Base-by-base conservation (phyloP, 2,329 filamentous ascomycete species). In the Rosellinia necatrix region DNA sequence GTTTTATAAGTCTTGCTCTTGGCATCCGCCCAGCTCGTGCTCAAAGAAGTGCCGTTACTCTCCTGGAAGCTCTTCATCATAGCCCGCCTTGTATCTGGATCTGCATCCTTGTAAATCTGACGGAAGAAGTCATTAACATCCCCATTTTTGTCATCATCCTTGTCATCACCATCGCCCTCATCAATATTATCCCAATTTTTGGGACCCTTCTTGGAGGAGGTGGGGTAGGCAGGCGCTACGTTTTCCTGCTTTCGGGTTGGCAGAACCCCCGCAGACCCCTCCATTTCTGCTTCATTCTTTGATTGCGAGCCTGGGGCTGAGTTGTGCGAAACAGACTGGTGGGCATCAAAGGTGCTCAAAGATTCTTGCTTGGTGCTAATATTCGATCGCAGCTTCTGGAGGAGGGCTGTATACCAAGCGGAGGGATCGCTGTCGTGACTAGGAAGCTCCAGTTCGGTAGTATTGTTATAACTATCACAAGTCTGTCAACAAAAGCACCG, bases 61-160 rank as follows among this genome's bases (percentile, higher is more conserved):
- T 99, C 93, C 12, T 86, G 81, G 68, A 91, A 97, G 70, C 91
- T 96, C 83, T 99, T 99, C 85, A 96, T 91, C 94, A 99, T 99
- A 7, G 94, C 94, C 2, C 92, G 85, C 69, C 86, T 86, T 56
- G 91, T 90, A 65, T 99, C 93, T 0, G 87, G 84, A 44, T 88
- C 86, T 0, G 91, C 86, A 30, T 78, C 80, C 60, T 88, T 85
- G 75, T 93, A 97, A 1, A 99, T 78, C 68, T 89, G 87, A 79
- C 96, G 94, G 80, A 99, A 99, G 76, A 97, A 97, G 9, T 73
- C 70, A 66, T 96, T 89, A 7, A 92, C 85, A 24, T 88, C 84
- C 1, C 80, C 81, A 58, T 82, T 80, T 10, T 81, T 75, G 0
- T 83, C 80, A 0, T 82, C 80, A 8, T 85, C 85, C 1, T 84